These are phyloP conservation scores for Thalassiosira livingstoniorum DNA, from an alignment of 352 stramenopile genomes.

Conservation along the genomic window DNA sequence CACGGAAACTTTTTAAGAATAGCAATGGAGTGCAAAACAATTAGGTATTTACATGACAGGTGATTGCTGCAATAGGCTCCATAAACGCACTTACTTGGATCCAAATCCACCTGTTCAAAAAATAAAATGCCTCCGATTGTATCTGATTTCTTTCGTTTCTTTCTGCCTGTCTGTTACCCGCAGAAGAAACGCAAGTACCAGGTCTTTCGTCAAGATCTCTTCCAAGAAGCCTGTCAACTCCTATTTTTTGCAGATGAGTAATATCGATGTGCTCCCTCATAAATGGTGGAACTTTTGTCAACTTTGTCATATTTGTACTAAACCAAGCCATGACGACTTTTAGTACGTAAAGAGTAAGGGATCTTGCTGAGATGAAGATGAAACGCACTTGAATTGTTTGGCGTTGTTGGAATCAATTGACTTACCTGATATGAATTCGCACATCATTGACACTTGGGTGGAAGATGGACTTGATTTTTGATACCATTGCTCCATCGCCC, in stretches of 20 bases:
- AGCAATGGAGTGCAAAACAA: neutral
- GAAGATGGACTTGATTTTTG: constrained; percentile 84
- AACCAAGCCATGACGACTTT: constrained; percentile 94
- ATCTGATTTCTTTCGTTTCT: constrained; percentile 26
- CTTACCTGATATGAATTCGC: constrained; percentile 88
- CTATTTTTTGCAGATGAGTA: constrained; percentile 83
- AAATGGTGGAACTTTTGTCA: constrained; percentile 85
- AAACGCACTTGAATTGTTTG: no score
- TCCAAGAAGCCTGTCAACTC: constrained; percentile 69
- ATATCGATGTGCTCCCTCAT: constrained; percentile 87
- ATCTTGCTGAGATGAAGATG: no score
- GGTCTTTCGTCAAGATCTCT: constrained; percentile 3
- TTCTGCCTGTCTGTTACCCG: constrained; percentile 8
- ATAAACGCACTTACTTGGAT: no score
- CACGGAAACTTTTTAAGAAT: constrained; percentile 91
- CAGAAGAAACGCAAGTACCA: neutral
- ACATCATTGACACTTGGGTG: constrained; percentile 85
- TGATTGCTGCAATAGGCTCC: no score
- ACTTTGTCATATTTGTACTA: constrained; percentile 83
- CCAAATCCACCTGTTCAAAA: constrained; percentile 93
- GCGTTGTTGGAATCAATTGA: no score
- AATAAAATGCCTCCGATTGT: constrained; percentile 87
- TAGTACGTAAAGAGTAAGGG: no score
- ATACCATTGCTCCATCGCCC: constrained; percentile 90
- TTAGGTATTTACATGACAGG: no score